phyloP scores from a whole-genome alignment of 2,329 filamentous ascomycete species.

The Hypoxylon sp. region DNA sequence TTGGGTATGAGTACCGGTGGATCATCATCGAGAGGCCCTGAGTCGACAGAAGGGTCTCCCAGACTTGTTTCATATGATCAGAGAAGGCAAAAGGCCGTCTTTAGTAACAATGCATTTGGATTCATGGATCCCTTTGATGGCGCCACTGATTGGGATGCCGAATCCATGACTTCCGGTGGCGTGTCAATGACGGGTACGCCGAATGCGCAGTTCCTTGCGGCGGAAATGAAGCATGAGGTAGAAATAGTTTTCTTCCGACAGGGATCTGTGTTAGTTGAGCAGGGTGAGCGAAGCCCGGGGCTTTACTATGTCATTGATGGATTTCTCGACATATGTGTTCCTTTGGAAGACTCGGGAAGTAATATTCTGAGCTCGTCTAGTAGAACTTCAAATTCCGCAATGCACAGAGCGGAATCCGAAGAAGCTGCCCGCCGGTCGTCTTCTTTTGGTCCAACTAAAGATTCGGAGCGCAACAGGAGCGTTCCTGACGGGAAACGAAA shows the following conservation, averaged over 20 bases:
- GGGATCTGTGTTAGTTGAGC: slow-evolving; percentile 93
- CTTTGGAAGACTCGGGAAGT: slow-evolving; percentile 70
- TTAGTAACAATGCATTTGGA: slow-evolving; percentile 87
- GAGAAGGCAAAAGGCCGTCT: slow-evolving; percentile 82
- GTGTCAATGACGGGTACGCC: slow-evolving; percentile 73
- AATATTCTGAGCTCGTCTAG: slow-evolving; percentile 60
- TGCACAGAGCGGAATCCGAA: slow-evolving; percentile 55
- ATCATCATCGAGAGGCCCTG: slow-evolving; percentile 74
- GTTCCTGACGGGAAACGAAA: slow-evolving; percentile 49
- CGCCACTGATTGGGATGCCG: slow-evolving; percentile 84
- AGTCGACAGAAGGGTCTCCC: slow-evolving; percentile 89
- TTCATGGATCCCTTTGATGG: slow-evolving; percentile 89
- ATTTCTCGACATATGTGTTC: slow-evolving; percentile 94
- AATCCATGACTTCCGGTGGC: slow-evolving; percentile 83
- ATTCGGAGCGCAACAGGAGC: slow-evolving; percentile 60
- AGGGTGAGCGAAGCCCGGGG: slow-evolving; percentile 96
- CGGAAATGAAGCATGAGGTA: slow-evolving; percentile 90
- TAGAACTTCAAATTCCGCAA: slow-evolving; percentile 56
- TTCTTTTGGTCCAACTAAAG: slow-evolving; percentile 44
- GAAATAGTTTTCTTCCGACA: slow-evolving; percentile 99
- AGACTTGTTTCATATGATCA: slow-evolving; percentile 87
- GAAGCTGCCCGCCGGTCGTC: slow-evolving; percentile 41
- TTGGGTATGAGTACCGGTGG: slow-evolving; percentile 83
- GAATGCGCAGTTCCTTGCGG: slow-evolving; percentile 75
- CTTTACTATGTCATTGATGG: slow-evolving; percentile 98